These are phyloP conservation scores for Cutaneotrichosporon cavernicola DNA, from an alignment of 1,284 basidiomycete species.

Conservation along the genomic window DNA sequence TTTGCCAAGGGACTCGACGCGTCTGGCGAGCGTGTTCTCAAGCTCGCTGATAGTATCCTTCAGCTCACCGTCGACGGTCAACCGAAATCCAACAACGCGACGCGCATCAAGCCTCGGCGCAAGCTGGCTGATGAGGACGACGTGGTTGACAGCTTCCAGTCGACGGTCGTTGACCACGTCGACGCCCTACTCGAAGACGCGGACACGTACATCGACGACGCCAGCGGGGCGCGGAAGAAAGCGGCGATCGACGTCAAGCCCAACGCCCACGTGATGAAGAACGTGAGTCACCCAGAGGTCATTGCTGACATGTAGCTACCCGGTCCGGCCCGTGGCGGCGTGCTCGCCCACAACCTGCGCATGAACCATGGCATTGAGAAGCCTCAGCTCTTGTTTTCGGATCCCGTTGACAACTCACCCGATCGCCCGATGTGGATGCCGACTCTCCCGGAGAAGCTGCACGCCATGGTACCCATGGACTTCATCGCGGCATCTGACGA, in stretches of 20 bases:
- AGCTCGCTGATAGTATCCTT: constrained; percentile 66
- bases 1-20: constrained; percentile 58
- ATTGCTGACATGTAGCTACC: constrained; percentile 29
- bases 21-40: constrained; percentile 38
- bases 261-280: constrained; percentile 11
- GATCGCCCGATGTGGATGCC: constrained; percentile 62
- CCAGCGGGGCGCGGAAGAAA: constrained; percentile 69
- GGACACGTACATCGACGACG: constrained; percentile 77
- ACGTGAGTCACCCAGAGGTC: neutral
- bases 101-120: constrained; percentile 28
- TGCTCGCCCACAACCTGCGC: constrained; percentile 56
- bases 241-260: constrained; percentile 45
- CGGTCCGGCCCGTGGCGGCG: constrained; percentile 29
- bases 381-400: constrained; percentile 72
- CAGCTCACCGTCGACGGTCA: constrained; percentile 56
- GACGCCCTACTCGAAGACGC: constrained; percentile 82
- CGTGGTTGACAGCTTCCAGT: constrained; percentile 74
- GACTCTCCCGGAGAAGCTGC: constrained; percentile 63
- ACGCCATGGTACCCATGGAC: constrained; percentile 74
- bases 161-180: constrained; percentile 71
- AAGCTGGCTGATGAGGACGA: constrained; percentile 68
- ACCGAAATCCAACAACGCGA: constrained; percentile 53
- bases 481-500: constrained; percentile 28
- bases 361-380: constrained; percentile 71
- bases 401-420: constrained; percentile 60